These are phyloP conservation scores for Xylaria acuta DNA, from an alignment of 495 filamentous ascomycete species.

Conservation along the genomic window DNA sequence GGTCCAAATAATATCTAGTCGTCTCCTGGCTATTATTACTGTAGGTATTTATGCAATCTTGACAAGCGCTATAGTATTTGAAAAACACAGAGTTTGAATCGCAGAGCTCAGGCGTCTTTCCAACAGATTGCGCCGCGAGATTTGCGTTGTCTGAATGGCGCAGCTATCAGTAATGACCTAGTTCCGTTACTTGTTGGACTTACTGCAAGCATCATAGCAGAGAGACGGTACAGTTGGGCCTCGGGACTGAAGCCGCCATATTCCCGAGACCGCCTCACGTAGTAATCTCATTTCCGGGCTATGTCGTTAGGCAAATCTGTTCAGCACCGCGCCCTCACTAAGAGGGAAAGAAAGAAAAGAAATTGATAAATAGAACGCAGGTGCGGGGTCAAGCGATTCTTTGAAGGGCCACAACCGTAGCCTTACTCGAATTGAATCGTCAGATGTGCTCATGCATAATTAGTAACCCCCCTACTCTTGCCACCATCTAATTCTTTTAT, in stretches of 20 bases:
- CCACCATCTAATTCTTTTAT: too few relatives aligned
- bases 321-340: not conserved
- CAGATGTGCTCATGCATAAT: too few relatives aligned
- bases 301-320: not conserved
- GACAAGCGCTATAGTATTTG: not conserved
- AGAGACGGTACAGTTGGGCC: not conserved
- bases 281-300: not conserved
- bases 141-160: not conserved
- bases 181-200: not conserved
- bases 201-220: slow-evolving; percentile 5
- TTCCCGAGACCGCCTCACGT: not conserved
- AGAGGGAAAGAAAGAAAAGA: not conserved
- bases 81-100: not conserved
- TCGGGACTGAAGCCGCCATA: not conserved
- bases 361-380: not conserved
- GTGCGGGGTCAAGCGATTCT: too few relatives aligned
- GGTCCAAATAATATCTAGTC: not conserved
- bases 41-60: not conserved
- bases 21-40: not conserved
- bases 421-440: too few relatives aligned
- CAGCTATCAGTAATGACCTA: not conserved
- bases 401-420: too few relatives aligned
- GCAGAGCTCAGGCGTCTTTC: not conserved
- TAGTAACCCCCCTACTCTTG: too few relatives aligned
- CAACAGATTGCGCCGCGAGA: not conserved